Conservation (phyloP, 2,329 filamentous ascomycete species). For the Mariannaea elegans region DNA sequence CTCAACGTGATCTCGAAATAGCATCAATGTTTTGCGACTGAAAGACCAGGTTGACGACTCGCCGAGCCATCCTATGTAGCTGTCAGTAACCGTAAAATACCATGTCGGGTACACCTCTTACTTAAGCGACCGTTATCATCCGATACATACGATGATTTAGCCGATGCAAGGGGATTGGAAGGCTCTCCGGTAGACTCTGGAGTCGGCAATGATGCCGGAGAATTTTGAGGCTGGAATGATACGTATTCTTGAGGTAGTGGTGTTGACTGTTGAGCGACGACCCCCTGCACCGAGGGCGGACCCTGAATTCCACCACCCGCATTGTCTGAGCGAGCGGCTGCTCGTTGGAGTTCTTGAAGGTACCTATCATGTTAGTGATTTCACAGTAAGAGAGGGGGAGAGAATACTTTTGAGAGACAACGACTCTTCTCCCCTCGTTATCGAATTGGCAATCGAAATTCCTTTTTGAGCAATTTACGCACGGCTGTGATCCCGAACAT, state of each 20-base stretch:
- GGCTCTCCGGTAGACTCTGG: constrained; percentile 12
- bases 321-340: neutral
- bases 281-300: neutral
- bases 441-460: constrained; percentile 16
- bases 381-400: neutral
- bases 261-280: neutral
- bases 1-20: constrained; percentile 13
- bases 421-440: constrained; percentile 11
- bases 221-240: neutral
- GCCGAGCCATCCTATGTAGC: constrained; percentile 13
- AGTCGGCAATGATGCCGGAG: constrained; percentile 12
- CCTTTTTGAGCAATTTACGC: constrained; percentile 14
- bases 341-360: constrained; percentile 14
- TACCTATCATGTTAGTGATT: constrained; percentile 3
- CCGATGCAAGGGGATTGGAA: constrained; percentile 18
- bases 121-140: constrained; percentile 17
- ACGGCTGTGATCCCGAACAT: constrained; percentile 17
- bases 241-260: neutral
- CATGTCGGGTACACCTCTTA: neutral
- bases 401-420: constrained; percentile 14
- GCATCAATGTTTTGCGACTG: constrained; percentile 16
- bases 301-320: neutral
- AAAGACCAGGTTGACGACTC: constrained; percentile 22
- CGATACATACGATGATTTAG: constrained; percentile 10
- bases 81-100: neutral